Evolutionary conservation across 2,329 filamentous ascomycete genomes (phyloP).

Genomic region (Botrytis galanthina): DNA sequence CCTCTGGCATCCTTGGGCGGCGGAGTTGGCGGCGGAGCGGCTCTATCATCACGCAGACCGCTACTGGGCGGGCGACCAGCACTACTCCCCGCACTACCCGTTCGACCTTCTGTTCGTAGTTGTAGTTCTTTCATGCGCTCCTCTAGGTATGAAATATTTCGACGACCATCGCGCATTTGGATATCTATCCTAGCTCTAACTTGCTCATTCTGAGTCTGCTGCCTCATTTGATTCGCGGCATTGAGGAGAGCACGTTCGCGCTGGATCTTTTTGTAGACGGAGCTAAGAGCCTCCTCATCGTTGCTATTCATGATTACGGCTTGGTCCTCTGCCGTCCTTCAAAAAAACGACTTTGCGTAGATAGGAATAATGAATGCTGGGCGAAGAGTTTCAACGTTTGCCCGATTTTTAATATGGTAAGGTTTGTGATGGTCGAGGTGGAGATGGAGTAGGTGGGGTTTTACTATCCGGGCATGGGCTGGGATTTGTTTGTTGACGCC

Average conservation of each 20-base stretch:
- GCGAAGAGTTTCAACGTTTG: neutral
- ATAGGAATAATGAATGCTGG: constrained; percentile 9
- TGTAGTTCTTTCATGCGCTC: constrained; percentile 86
- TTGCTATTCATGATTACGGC: constrained; percentile 52
- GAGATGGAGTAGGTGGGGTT: constrained; percentile 20
- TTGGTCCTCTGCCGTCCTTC: constrained; percentile 1
- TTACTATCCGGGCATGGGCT: constrained; percentile 17
- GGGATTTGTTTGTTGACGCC: constrained; percentile 22
- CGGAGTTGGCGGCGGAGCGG: constrained; percentile 59
- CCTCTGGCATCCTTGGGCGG: constrained; percentile 69
- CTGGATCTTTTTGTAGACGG: constrained; percentile 96
- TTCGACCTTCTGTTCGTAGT: constrained; percentile 70
- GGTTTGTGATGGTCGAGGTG: constrained; percentile 21
- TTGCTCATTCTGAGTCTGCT: constrained; percentile 89
- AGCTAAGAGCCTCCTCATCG: constrained; percentile 65
- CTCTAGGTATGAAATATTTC: constrained; percentile 95
- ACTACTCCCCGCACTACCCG: constrained; percentile 65
- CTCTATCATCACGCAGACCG: constrained; percentile 46
- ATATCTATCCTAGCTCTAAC: constrained; percentile 89
- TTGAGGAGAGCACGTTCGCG: constrained; percentile 93
- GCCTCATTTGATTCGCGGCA: constrained; percentile 90
- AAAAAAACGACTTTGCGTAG: constrained; percentile 5
- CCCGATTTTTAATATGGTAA: constrained; percentile 16
- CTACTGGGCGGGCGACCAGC: constrained; percentile 42
- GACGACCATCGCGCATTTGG: constrained; percentile 88